Percentiles rank a stretch among this genome's conserved stretches.
phyloP scores from a whole-genome alignment of 768 basidiomycete species.

The Mycena filopes region DNA sequence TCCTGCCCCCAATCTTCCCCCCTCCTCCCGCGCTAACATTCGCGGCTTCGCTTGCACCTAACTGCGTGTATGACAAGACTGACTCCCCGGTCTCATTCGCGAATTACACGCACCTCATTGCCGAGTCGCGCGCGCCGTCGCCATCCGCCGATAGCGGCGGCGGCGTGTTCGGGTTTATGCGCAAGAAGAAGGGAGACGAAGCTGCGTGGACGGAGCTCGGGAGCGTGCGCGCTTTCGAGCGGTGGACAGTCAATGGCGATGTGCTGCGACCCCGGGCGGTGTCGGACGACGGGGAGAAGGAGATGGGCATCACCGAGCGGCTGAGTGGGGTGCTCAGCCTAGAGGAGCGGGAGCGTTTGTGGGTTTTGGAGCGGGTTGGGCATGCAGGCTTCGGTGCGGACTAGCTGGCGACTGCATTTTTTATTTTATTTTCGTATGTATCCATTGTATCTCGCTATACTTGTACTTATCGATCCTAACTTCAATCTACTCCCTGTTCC shows the following conservation, averaged over 20 bases:
- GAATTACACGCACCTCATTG: slow-evolving; percentile 74
- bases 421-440: no score
- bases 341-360: slow-evolving; percentile 53
- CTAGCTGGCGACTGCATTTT: no score
- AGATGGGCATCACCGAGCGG: slow-evolving; percentile 36
- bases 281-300: slow-evolving; percentile 32
- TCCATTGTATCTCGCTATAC: no score
- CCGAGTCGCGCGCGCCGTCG: slow-evolving; percentile 44
- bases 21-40: slow-evolving; percentile 22
- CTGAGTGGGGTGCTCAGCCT: slow-evolving; percentile 46
- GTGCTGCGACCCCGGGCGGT: slow-evolving; percentile 6
- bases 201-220: slow-evolving; percentile 56
- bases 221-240: slow-evolving; percentile 56
- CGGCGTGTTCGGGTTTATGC: slow-evolving; percentile 25
- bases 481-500: no score
- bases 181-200: slow-evolving; percentile 29
- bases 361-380: slow-evolving; percentile 56
- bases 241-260: slow-evolving; percentile 42
- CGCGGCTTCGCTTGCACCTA: background rate
- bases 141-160: slow-evolving; percentile 40
- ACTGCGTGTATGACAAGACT: slow-evolving; percentile 87
- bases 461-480: no score
- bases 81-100: slow-evolving; percentile 61
- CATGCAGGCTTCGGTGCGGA: background rate
- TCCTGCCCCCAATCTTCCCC: background rate